Evolutionary conservation across 345 rosid species (phyloP).

Genomic region (Raphanus sativus): DNA sequence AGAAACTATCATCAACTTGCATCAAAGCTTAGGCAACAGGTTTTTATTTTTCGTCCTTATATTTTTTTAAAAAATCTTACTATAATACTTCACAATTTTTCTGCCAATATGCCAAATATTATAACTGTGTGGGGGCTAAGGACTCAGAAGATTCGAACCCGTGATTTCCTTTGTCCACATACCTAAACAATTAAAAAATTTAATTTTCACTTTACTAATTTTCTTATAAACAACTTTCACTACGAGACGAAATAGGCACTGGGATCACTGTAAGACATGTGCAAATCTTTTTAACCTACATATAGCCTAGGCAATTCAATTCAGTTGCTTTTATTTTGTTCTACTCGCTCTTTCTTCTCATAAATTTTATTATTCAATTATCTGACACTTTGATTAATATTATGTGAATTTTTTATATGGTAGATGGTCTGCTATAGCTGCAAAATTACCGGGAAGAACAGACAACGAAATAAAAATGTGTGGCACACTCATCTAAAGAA

Average conservation of each 20-base stretch:
- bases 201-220: constrained; percentile 4
- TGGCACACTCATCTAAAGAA: constrained; percentile 53
- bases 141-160: constrained; percentile 38
- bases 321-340: constrained; percentile 18
- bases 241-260: constrained; percentile 35
- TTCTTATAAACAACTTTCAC: constrained; percentile 5
- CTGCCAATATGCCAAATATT: constrained; percentile 7
- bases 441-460: constrained; percentile 51
- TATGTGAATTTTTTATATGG: background rate
- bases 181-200: background rate
- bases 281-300: constrained; percentile 7
- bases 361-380: background rate
- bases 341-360: constrained; percentile 8
- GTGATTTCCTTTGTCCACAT: constrained; percentile 38
- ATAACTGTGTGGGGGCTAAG: constrained; percentile 18
- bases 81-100: constrained; percentile 9
- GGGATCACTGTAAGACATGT: constrained; percentile 36
- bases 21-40: constrained; percentile 52
- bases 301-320: background rate
- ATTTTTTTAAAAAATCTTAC: background rate
- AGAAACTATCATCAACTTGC: constrained; percentile 46
- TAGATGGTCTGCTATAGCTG: constrained; percentile 61
- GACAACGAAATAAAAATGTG: constrained; percentile 56
- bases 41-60: background rate
- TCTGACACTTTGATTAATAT: background rate